These are phyloP conservation scores for Detonula confervacea DNA, from an alignment of 352 stramenopile genomes.

Conservation along the genomic window DNA sequence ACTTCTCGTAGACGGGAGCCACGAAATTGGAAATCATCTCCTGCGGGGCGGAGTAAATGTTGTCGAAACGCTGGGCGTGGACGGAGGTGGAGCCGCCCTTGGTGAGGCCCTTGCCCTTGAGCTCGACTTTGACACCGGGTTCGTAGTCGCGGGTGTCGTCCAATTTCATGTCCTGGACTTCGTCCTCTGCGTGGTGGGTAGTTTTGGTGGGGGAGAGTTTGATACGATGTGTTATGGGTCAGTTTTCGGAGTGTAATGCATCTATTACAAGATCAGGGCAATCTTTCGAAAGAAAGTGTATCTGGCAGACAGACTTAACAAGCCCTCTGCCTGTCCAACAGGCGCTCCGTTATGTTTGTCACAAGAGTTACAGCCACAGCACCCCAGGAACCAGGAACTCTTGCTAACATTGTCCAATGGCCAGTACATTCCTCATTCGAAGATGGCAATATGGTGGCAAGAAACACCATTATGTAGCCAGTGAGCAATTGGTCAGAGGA, in stretches of 20 bases:
- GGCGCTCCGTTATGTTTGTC: too few species aligned
- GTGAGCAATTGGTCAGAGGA: too few species aligned
- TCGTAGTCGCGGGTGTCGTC: conserved; percentile 7
- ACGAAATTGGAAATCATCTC: conserved; percentile 36
- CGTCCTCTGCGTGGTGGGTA: neutral
- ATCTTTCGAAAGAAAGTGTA: too few species aligned
- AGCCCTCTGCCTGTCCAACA: too few species aligned
- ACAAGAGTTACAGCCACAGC: too few species aligned
- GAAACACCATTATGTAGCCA: too few species aligned
- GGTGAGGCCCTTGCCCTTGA: conserved; percentile 21
- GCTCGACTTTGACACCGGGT: conserved; percentile 19
- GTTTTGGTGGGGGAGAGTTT: neutral
- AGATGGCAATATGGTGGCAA: too few species aligned
- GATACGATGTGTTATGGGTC: neutral
- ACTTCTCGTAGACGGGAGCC: conserved; percentile 59
- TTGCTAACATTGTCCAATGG: too few species aligned
- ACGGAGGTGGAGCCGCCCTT: conserved; percentile 12
- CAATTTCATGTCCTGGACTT: conserved; percentile 4
- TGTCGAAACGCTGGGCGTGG: conserved; percentile 46
- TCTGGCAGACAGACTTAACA: too few species aligned
- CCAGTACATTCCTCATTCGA: too few species aligned
- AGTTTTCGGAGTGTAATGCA: neutral
- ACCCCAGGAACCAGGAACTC: too few species aligned
- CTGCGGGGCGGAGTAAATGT: conserved; percentile 44
- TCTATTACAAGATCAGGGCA: neutral